Conservation (phyloP, 352 stramenopile species). For the Peronospora farinosa region DNA sequence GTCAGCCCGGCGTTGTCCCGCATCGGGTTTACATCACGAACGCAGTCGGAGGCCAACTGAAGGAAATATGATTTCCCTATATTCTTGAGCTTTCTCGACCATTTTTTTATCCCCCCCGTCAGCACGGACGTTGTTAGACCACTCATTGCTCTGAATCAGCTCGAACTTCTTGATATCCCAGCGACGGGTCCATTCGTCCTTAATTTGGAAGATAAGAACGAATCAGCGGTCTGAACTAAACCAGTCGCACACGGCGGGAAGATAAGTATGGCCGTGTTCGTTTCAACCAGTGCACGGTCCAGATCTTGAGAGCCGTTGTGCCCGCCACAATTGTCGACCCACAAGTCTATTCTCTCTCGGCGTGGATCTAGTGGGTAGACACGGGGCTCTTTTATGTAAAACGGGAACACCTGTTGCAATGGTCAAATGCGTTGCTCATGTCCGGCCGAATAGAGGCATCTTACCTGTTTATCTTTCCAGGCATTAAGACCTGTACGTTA, state of each 20-base stretch:
- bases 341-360: too few species aligned
- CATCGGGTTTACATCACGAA: slow-evolving; percentile 14
- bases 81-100: slow-evolving; percentile 24
- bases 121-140: slow-evolving; percentile 19
- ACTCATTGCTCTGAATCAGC: slow-evolving; percentile 16
- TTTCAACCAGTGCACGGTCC: background rate
- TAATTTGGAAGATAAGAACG: slow-evolving; percentile 32
- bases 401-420: too few species aligned
- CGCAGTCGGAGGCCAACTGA: slow-evolving; percentile 9
- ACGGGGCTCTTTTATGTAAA: too few species aligned
- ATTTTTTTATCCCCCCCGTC: too few species aligned
- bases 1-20: slow-evolving; percentile 14
- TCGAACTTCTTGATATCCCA: slow-evolving; percentile 27
- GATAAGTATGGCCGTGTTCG: background rate
- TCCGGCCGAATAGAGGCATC: too few species aligned
- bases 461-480: too few species aligned
- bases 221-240: slow-evolving; percentile 19
- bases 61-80: slow-evolving; percentile 23
- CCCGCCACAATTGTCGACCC: background rate
- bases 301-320: background rate
- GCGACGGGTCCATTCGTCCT: slow-evolving; percentile 14
- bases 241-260: background rate
- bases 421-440: too few species aligned
- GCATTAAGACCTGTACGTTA: too few species aligned
- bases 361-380: too few species aligned